Evolutionary conservation across 2,329 filamentous ascomycete genomes (phyloP).

Genomic region (Phaeoacremonium minimum): DNA sequence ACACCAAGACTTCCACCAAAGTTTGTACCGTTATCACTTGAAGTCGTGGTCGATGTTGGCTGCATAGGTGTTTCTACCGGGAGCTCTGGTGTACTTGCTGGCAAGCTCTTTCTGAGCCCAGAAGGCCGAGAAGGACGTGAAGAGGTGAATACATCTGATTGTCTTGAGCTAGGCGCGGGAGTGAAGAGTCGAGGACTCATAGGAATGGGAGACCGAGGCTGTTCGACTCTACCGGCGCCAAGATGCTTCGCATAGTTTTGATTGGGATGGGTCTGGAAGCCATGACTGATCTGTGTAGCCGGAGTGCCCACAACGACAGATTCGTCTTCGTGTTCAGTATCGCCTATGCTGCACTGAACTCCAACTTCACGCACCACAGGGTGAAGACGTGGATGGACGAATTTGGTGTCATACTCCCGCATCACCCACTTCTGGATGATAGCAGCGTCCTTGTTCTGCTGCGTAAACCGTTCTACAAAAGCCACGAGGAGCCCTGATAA

Average conservation of each 20-base stretch:
- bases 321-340: conserved; percentile 36
- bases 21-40: conserved; percentile 19
- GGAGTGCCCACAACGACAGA: conserved; percentile 48
- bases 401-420: conserved; percentile 94
- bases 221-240: conserved; percentile 54
- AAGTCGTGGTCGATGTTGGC: conserved; percentile 14
- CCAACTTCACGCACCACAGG: conserved; percentile 73
- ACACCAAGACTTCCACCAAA: conserved; percentile 76
- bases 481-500: conserved; percentile 74
- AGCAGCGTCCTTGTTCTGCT: conserved; percentile 79
- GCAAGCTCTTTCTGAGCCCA: conserved; percentile 6
- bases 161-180: conserved; percentile 23
- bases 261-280: conserved; percentile 79
- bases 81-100: conserved; percentile 2
- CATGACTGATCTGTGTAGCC: conserved; percentile 62
- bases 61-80: conserved; percentile 4
- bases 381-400: conserved; percentile 85
- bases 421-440: conserved; percentile 89
- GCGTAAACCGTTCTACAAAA: conserved; percentile 69
- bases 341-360: conserved; percentile 64
- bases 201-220: conserved; percentile 27
- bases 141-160: conserved; percentile 26
- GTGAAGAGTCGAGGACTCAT: conserved; percentile 38
- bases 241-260: conserved; percentile 72
- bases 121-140: conserved; percentile 21